Evolutionary conservation across 495 filamentous ascomycete genomes (phyloP), one percentile per base, ranked within the genome.

Genomic region (Aspergillus saccharolyticus): DNA sequence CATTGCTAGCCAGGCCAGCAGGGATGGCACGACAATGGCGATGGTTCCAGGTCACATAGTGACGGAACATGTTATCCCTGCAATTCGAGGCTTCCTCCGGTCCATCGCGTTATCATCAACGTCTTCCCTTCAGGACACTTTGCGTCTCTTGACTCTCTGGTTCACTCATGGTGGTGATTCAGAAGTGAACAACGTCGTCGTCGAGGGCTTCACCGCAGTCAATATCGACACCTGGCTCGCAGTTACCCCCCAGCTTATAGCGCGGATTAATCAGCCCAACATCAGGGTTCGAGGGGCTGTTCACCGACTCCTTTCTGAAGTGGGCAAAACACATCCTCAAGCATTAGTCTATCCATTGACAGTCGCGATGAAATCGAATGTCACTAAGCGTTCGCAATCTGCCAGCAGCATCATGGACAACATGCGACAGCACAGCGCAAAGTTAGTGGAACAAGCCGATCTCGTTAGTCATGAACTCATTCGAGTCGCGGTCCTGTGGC

Each of bases 311-410:
- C 79, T 99, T 20, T 84, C 86, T 9, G 94, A 97, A 70, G 88
- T 99, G 52, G 95, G 94, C 44, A 87, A 91, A 58, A 85, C 89
- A 12, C 94, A 99, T 68, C 94, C 94, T 14, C 94, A 99, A 64
- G 92, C 94, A n/a, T 70, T 99, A 20, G 95, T 99, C n/a, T 99
- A 97, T 66, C 91, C 94, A n/a, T 80, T 99, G 61, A 97, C 95
- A 0, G 95, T 99, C 9, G 91, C 95, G 15, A 96, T 96, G 84
- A 99, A 99, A 69, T 97, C 94, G 3, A 88, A 90, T 63, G 76
- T 83, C 42, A 81, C 85, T 43, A 82, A 89, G 45, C 85, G 94
- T 42, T 89, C 89, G 22, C 86, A 88, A 63, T 92, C 91, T 30
- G 94, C 95, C 14, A 83, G 80, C 17, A 83, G 89, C 54, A 95